Percentiles rank a stretch among this genome's conserved stretches.
phyloP scores from a whole-genome alignment of 352 stramenopile species.

The Hyaloperonospora arabidopsidis region DNA sequence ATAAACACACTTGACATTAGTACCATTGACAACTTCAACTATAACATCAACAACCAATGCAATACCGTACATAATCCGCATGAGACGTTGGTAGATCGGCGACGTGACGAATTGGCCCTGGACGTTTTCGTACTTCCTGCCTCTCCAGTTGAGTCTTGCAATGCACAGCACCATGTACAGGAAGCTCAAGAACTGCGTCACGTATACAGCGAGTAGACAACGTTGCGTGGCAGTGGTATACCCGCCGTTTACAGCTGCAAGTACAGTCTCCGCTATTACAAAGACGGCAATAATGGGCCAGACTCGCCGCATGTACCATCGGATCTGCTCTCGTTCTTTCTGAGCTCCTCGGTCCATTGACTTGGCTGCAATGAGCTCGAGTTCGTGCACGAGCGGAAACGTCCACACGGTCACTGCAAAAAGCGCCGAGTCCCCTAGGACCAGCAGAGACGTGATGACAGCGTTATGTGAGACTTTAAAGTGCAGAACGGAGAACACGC shows the following conservation, averaged over 20 bases:
- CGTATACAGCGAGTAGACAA: conserved; percentile 36
- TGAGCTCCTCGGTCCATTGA: conserved; percentile 41
- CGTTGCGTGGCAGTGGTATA: conserved; percentile 44
- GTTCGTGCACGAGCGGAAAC: conserved; percentile 37
- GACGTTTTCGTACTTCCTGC: conserved; percentile 58
- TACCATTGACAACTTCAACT: no score
- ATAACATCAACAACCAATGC: not conserved
- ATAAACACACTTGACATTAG: no score
- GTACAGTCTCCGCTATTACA: conserved; percentile 18
- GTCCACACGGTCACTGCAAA: conserved; percentile 44
- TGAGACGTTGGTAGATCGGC: conserved; percentile 56
- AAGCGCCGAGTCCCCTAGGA: conserved; percentile 29
- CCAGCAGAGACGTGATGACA: conserved; percentile 22
- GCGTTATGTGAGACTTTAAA: conserved; percentile 31
- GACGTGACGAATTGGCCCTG: conserved; percentile 55
- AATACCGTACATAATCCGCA: conserved; percentile 41
- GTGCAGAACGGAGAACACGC: conserved; percentile 33
- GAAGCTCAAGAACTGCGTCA: conserved; percentile 35
- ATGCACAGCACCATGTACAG: conserved; percentile 41
- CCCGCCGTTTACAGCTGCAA: conserved; percentile 25
- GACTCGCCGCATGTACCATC: conserved; percentile 25
- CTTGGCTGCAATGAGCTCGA: conserved; percentile 33
- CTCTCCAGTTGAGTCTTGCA: conserved; percentile 35
- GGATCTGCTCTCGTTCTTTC: conserved; percentile 38
- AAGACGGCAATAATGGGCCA: conserved; percentile 30